Evolutionary conservation across 2,329 filamentous ascomycete species (phyloP), one percentile per base, ranked within the genome.

Genomic region (Fusarium bulbicola): DNA sequence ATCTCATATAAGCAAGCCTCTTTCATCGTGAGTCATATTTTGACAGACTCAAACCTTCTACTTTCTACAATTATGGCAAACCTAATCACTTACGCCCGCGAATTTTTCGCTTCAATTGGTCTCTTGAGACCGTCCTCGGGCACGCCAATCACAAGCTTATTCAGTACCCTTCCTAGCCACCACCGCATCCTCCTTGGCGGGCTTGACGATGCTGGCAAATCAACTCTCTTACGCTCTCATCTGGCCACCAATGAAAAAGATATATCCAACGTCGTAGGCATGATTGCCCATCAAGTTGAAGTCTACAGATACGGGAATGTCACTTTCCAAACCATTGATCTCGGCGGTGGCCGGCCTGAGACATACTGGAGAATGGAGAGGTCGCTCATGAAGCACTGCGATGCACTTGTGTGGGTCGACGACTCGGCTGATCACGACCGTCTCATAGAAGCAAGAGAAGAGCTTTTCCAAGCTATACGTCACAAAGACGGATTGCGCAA

Each of bases 1-100:
- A 36, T 6, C 24, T 49, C 30, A 36, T 50, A 36, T 58, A 58
- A 58, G 34, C 39, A 58, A 57, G 34, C 39, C 7, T 26, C 24
- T 28, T 18, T 2, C 40, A n/a, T 28, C 14, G n/a, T 49, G 14
- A 34, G 18, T 47, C 54, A 47, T 36, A 12, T 26, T 13, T 11
- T 2, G 4, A 3, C 24, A 36, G 16, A n/a, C n/a, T 21, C 6
- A 28, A 47, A 0, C 6, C 9, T 2, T 28, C 15, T 5, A 0
- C 6, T 59, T 32, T 1, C n/a, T 21, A 18, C 14, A 24, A 28
- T 12, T 3, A 59, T 46, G 32, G 1, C n/a, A 9, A 18, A 10
- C 7, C 4, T 59, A 8, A 20, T 62, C 3, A 7, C 14, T 2
- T 62, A 39, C 4, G 26, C 26, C 12, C 52, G 52, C 20, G 14